Evolutionary conservation across 2,329 filamentous ascomycete genomes (phyloP), one percentile per base, ranked within the genome.

Genomic region (Stachybotrys echinatus): DNA sequence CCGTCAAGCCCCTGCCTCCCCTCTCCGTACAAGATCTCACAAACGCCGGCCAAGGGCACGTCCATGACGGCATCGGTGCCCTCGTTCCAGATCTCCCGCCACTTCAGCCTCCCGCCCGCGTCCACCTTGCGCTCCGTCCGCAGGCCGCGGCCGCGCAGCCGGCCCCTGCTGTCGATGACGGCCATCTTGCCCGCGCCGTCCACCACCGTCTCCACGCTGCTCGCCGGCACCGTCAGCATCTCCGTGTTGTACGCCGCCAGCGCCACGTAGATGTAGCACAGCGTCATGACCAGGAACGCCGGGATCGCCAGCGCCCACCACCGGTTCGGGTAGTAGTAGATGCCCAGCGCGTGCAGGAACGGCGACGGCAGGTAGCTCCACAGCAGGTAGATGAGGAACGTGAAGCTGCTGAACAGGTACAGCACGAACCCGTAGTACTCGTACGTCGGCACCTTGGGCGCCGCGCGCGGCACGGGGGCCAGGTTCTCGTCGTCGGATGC

Each of bases 351-450:
- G 66, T 96, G 91, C 42, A 99, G 79, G 66, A 97, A 91, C 0
- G 92, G 91, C 21, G 88, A 89, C 0, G 94, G 94, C 6, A 97
- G 83, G 70, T 94, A 97, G 14, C 88, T 88, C 94, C 92, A 96
- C 12, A 85, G 74, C 14, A 85, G 72, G 66, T 83, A 87, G 62
- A 81, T 77, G 64, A 87, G 74, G 65, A 97, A 97, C 2, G 84
- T 84, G 47, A 94, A 75, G 20, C 86, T 89, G 54, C 87, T 92
- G 64, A 92, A 89, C 38, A 99, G 80, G 73, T 99, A 97, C 46
- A 99, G 81, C 48, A 95, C 92, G 71, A 99, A 99, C 65, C 94
- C 94, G 67, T 97, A 97, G 80, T 97, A 99, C 67, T 99, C 94
- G 73, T 99, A 97, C 0, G 94, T 99, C n/a, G 94, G 94, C 3